Base-by-base conservation (phyloP, 441 rosid species). In the Syzygium syzygioides region DNA sequence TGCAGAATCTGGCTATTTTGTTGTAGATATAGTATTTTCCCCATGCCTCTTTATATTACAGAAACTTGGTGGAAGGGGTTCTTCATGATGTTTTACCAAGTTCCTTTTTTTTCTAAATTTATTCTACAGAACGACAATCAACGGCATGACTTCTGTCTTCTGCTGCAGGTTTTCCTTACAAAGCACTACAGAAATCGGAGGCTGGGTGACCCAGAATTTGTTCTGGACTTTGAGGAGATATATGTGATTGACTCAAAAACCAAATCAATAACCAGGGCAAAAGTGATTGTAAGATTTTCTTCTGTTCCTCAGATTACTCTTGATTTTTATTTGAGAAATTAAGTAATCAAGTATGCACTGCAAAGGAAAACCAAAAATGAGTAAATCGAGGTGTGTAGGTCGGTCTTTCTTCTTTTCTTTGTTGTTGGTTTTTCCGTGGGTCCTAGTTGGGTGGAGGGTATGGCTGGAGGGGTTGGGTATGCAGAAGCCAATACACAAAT, bases 151-250 rank as follows among this genome's bases (percentile, higher is more conserved):
- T 53, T 11, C 4, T 62, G 83, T 87, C 87, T 59, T 41, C 30
- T 88, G 13, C 84, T 92, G 85, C 92, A 97, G 99, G 96, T 96
- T 89, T 95, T 97, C 94, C 92, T 97, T 92, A 94, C 96, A 71
- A 96, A 96, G 93, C 98, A 96, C 90, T 97, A 92, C 92, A 95
- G 94, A 90, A 97, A 96, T 86, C 87, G 97, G 89, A 94, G 98
- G 90, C 87, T 91, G 89, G 94, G 93, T 32, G 99, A 97, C 91
- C 98, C 95, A 25, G 98, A 97, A 84, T 97, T 97, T 93, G 95
- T 96, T 85, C 94, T 97, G 85, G 99, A 96, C 88, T 96, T 96
- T 94, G 99, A 97, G 92, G 99, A 97, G 94, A 96, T 97, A 56
- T 97, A 97, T 90, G 96, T 95, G 89, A 95, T 97, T 85, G 99